These are phyloP conservation scores for Primulina huaijiensis DNA, from an alignment of 257 asterid genomes.

Conservation along the genomic window DNA sequence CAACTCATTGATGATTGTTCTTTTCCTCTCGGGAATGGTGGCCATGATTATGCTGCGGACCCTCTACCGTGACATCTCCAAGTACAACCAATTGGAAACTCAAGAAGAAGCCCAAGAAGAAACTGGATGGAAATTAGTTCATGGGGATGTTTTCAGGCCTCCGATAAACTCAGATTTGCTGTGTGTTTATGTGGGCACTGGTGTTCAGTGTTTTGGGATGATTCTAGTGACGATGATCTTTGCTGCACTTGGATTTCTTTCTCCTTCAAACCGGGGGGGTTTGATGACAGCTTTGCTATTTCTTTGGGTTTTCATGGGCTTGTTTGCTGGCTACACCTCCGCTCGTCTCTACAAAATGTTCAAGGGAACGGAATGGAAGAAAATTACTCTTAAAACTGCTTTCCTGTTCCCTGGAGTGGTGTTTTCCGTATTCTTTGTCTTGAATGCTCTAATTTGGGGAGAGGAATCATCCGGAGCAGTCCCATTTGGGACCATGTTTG, in stretches of 20 bases:
- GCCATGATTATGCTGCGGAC: conserved; percentile 93
- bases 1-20: conserved; percentile 87
- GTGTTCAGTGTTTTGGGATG: conserved; percentile 83
- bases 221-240: conserved; percentile 73
- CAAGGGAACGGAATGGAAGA: conserved; percentile 92
- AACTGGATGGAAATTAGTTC: conserved; percentile 96
- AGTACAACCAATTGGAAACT: conserved; percentile 85
- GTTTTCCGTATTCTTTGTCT: conserved; percentile 58
- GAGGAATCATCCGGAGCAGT: conserved; percentile 90
- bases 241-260: conserved; percentile 78
- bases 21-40: conserved; percentile 89
- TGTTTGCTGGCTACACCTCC: conserved; percentile 80
- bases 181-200: conserved; percentile 83
- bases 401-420: conserved; percentile 69
- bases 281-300: conserved; percentile 90
- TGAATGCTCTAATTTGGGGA: conserved; percentile 88
- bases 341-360: conserved; percentile 87
- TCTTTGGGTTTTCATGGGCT: conserved; percentile 91
- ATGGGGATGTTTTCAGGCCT: conserved; percentile 87
- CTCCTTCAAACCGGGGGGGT: conserved; percentile 93
- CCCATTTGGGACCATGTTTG: conserved; percentile 88
- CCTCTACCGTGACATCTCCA: conserved; percentile 79
- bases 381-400: conserved; percentile 71
- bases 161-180: conserved; percentile 76
- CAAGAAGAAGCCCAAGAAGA: conserved; percentile 96